Evolutionary conservation across 2,329 filamentous ascomycete genomes (phyloP).

Genomic region (Eutypella sp.): DNA sequence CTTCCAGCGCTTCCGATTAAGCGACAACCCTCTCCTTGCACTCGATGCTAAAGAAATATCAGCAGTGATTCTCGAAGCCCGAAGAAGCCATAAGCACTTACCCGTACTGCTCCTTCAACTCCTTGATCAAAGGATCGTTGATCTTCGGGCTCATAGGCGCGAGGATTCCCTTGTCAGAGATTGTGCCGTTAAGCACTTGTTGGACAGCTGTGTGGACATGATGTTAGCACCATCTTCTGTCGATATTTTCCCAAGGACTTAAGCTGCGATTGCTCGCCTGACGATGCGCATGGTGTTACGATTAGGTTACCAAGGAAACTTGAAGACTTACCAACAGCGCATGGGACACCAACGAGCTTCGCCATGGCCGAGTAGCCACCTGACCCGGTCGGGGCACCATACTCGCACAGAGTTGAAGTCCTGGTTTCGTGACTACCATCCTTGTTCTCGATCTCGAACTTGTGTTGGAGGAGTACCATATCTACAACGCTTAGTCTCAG

Average conservation of each 20-base stretch:
- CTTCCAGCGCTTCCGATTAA: too few species aligned
- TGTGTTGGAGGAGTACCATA: slow-evolving; percentile 56
- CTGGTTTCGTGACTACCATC: slow-evolving; percentile 73
- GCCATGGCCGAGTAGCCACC: slow-evolving; percentile 81
- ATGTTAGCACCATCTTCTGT: too few species aligned
- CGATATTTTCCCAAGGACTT: too few species aligned
- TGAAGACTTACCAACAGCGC: slow-evolving; percentile 36
- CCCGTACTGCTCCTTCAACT: slow-evolving; percentile 45
- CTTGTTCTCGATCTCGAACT: slow-evolving; percentile 78
- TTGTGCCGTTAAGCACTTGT: slow-evolving; percentile 71
- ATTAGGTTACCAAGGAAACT: not conserved
- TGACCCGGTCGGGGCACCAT: slow-evolving; percentile 62
- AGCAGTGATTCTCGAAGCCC: slow-evolving; percentile 41
- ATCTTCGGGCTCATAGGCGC: slow-evolving; percentile 71
- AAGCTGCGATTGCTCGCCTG: too few species aligned
- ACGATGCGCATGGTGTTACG: slow-evolving; percentile 5
- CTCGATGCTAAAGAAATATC: slow-evolving; percentile 55
- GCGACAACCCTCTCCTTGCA: slow-evolving; percentile 15
- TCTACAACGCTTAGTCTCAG: not conserved
- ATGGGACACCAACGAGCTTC: slow-evolving; percentile 70
- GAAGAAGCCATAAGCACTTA: not conserved
- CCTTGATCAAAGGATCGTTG: slow-evolving; percentile 56
- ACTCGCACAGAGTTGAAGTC: slow-evolving; percentile 77
- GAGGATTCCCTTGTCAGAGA: slow-evolving; percentile 68
- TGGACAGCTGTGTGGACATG: too few species aligned